These are phyloP conservation scores for Arthrobotrys sphaeroides DNA, from an alignment of 2,329 filamentous ascomycete species.

Conservation along the genomic window DNA sequence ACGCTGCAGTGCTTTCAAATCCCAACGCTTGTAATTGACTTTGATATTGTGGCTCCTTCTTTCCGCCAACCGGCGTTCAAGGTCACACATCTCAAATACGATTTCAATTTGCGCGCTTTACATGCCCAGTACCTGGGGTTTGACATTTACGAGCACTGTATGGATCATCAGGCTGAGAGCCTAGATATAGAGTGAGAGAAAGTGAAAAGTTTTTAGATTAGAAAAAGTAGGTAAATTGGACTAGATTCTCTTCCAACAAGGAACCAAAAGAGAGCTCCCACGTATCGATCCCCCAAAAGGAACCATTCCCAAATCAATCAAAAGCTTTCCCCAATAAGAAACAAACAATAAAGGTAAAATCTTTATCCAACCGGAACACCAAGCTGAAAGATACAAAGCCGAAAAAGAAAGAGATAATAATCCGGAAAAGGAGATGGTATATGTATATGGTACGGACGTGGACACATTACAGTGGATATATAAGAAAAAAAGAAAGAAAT, in stretches of 20 bases:
- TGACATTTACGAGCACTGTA: constrained; percentile 21
- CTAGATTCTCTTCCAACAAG: constrained; percentile 5
- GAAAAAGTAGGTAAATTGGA: neutral
- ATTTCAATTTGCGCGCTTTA: neutral
- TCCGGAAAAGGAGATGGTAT: constrained; percentile 24
- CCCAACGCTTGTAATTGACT: neutral
- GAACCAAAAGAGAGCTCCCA: constrained; percentile 3
- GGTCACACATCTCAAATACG: neutral
- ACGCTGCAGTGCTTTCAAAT: neutral
- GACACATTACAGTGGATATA: constrained; percentile 50
- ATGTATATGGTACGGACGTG: constrained; percentile 42
- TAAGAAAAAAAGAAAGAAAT: constrained; percentile 13
- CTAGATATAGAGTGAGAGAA: too few species aligned
- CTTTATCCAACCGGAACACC: constrained; percentile 46
- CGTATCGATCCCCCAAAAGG: neutral
- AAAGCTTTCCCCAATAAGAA: constrained; percentile 2
- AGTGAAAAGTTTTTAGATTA: neutral
- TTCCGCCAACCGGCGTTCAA: neutral
- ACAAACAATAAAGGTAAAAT: constrained; percentile 4
- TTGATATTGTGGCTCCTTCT: neutral
- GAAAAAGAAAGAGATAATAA: neutral
- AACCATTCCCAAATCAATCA: neutral
- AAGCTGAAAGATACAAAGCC: constrained; percentile 8
- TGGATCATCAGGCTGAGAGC: neutral
- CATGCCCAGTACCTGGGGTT: neutral